Evolutionary conservation across 2,329 filamentous ascomycete genomes (phyloP).

Genomic region (Knufia petricola): DNA sequence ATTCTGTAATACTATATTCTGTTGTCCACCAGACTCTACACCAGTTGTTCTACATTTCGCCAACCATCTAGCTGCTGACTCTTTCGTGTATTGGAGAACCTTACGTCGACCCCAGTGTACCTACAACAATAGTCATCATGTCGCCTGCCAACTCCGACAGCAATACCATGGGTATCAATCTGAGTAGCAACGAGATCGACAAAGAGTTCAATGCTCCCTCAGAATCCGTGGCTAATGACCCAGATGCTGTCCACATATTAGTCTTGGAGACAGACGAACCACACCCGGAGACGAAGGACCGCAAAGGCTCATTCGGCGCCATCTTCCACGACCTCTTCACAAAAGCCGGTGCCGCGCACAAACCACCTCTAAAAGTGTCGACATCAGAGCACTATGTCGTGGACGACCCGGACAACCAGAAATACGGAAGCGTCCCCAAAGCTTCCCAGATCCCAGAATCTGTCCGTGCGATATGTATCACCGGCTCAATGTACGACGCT

Average conservation of each 20-base stretch:
- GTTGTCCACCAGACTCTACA: no score
- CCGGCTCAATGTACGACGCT: conserved; percentile 40
- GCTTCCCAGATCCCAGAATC: conserved; percentile 43
- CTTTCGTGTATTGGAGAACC: no score
- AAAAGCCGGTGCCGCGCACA: conserved; percentile 42
- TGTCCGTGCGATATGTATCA: conserved; percentile 36
- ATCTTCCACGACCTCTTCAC: conserved; percentile 45
- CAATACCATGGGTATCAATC: not conserved
- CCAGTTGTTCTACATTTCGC: no score
- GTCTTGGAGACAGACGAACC: conserved; percentile 52
- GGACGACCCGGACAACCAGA: conserved; percentile 36
- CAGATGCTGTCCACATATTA: conserved; percentile 33
- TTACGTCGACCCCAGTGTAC: no score
- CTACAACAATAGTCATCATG: not conserved
- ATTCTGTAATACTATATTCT: no score
- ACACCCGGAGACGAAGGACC: conserved; percentile 41
- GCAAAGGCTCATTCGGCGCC: conserved; percentile 46
- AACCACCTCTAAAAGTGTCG: conserved; percentile 46
- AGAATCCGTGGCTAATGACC: not conserved
- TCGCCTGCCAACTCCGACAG: not conserved
- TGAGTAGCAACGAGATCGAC: not conserved
- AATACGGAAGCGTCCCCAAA: conserved; percentile 10
- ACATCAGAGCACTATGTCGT: conserved; percentile 49
- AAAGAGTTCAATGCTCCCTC: not conserved
- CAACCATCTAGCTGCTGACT: no score